Conservation (phyloP, 352 stramenopile genomes). For the Thraustochytrium sp. region DNA sequence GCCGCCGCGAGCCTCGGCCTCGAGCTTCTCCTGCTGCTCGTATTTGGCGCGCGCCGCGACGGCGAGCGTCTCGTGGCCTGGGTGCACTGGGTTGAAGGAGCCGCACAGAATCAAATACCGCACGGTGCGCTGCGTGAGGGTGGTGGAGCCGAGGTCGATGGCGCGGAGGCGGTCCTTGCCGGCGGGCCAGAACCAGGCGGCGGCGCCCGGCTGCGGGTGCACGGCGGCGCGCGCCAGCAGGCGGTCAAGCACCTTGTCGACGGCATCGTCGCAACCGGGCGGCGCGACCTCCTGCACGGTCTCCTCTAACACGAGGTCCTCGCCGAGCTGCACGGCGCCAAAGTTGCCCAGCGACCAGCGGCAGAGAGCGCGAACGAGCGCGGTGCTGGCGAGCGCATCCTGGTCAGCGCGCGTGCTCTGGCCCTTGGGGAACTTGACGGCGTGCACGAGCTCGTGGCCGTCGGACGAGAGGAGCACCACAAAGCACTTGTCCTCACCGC, state of each 20-base stretch:
- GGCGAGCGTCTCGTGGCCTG: conserved; percentile 55
- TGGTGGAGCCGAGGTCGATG: conserved; percentile 20
- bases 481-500: conserved; percentile 64
- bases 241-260: neutral
- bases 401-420: neutral
- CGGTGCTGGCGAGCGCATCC: conserved; percentile 51
- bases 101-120: conserved; percentile 60
- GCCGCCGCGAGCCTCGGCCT: neutral
- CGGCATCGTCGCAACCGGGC: neutral
- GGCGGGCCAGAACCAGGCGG: conserved; percentile 1
- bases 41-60: neutral
- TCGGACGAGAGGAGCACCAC: conserved; percentile 39
- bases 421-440: conserved; percentile 41
- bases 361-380: conserved; percentile 54
- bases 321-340: neutral
- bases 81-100: conserved; percentile 73
- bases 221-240: neutral
- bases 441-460: conserved; percentile 4
- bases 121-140: conserved; percentile 57
- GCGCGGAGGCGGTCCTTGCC: neutral
- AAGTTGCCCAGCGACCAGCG: neutral
- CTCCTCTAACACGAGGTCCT: neutral
- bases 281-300: neutral
- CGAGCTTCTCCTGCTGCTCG: no score
- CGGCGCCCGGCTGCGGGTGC: no score